phyloP scores from a whole-genome alignment of 495 filamentous ascomycete species.

The Corynascus novoguineensis region DNA sequence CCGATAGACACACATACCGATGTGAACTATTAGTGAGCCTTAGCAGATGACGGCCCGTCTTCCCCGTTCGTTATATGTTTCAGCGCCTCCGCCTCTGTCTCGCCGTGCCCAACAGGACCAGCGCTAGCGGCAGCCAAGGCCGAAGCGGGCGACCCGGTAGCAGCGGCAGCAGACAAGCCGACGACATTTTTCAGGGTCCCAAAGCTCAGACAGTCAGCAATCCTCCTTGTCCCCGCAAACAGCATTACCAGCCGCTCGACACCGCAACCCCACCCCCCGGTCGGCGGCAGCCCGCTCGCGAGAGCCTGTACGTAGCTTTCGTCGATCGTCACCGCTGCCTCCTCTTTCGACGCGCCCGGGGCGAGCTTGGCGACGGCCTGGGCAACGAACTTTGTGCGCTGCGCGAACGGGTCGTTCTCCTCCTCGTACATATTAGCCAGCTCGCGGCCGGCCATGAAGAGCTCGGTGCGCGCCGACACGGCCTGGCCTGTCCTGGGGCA shows the following conservation, averaged over 20 bases:
- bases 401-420: constrained; percentile 87
- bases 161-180: constrained; percentile 20
- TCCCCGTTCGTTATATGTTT: neutral
- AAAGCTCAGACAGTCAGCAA: constrained; percentile 80
- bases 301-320: constrained; percentile 78
- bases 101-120: neutral
- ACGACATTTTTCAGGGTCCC: constrained; percentile 72
- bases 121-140: neutral
- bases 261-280: constrained; percentile 93
- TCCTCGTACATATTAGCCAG: constrained; percentile 96
- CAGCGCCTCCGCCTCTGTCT: neutral
- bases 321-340: constrained; percentile 47
- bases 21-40: neutral
- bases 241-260: constrained; percentile 88
- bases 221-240: constrained; percentile 67
- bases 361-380: constrained; percentile 21
- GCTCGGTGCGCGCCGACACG: constrained; percentile 73
- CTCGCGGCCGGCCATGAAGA: constrained; percentile 77
- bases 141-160: neutral
- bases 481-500: constrained; percentile 57
- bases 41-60: neutral
- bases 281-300: constrained; percentile 84
- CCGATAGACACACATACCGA: neutral
- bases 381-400: constrained; percentile 72
- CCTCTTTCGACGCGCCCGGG: constrained; percentile 21